Conservation (phyloP, 1,139 yeast genomes). For the Arxiozyma telluris region DNA sequence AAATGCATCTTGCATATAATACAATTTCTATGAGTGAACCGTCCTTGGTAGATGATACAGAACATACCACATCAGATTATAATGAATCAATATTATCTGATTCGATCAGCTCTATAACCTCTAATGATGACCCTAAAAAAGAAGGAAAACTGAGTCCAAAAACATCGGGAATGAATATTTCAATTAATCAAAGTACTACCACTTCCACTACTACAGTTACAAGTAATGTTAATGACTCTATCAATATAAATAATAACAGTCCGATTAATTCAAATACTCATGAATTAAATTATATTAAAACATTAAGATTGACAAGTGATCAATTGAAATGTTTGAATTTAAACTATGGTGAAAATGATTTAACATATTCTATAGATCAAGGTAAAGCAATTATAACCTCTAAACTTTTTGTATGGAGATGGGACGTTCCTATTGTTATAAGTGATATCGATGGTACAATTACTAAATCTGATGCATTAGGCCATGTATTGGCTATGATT, state of each 20-base stretch:
- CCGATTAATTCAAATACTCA: neutral
- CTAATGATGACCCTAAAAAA: neutral
- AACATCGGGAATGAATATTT: neutral
- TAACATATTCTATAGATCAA: conserved; percentile 70
- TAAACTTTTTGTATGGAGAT: conserved; percentile 75
- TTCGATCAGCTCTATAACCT: conserved; percentile 1
- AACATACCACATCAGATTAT: neutral
- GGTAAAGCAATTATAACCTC: conserved; percentile 73
- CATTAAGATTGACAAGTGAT: conserved; percentile 83
- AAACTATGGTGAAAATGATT: conserved; percentile 68
- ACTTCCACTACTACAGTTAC: too few relatives aligned
- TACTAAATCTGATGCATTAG: conserved; percentile 94
- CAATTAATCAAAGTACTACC: neutral
- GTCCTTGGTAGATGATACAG: conserved; percentile 3
- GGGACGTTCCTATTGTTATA: conserved; percentile 80
- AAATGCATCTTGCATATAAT: conserved; percentile 11
- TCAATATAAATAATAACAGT: neutral
- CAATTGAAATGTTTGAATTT: conserved; percentile 70
- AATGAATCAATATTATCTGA: conserved; percentile 1
- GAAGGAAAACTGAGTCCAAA: neutral
- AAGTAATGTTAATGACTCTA: neutral
- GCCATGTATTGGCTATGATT: conserved; percentile 86
- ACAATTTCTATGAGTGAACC: conserved; percentile 19
- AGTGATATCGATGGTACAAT: conserved; percentile 98
- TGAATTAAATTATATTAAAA: conserved; percentile 53